A percentile compares a stretch with the other conserved stretches of the same genome.
phyloP scores from a whole-genome alignment of 352 stramenopile genomes.

The Pythium periplocum region DNA sequence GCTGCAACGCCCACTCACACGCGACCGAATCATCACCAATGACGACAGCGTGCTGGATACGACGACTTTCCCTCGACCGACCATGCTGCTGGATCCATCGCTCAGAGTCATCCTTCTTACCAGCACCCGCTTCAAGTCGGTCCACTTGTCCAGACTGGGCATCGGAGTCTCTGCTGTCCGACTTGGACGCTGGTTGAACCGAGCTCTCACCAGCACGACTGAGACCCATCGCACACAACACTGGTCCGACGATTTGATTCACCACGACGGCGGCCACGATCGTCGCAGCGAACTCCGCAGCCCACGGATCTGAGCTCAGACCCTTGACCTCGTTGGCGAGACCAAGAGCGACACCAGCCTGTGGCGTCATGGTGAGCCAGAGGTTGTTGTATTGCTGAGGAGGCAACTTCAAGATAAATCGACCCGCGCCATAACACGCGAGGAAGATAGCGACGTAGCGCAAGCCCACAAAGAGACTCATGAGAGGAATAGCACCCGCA shows the following conservation, averaged over 20 bases:
- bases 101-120: too few relatives aligned
- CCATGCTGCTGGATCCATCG: neutral
- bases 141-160: too few relatives aligned
- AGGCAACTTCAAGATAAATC: slow-evolving; percentile 53
- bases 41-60: slow-evolving; percentile 35
- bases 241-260: slow-evolving; percentile 67
- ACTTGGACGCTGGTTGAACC: too few relatives aligned
- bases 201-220: slow-evolving; percentile 40
- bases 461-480: slow-evolving; percentile 56
- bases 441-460: slow-evolving; percentile 56
- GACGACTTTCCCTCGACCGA: neutral
- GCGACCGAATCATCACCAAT: slow-evolving; percentile 57
- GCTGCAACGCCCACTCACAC: slow-evolving; percentile 48
- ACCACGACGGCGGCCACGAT: slow-evolving; percentile 66
- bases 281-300: slow-evolving; percentile 48
- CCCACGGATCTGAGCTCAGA: slow-evolving; percentile 46
- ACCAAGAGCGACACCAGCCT: slow-evolving; percentile 61
- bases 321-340: slow-evolving; percentile 53
- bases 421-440: slow-evolving; percentile 49
- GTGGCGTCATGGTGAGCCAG: slow-evolving; percentile 69
- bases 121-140: too few relatives aligned
- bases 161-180: too few relatives aligned
- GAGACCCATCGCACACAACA: slow-evolving; percentile 53
- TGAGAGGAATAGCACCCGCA: slow-evolving; percentile 46
- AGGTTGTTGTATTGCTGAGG: slow-evolving; percentile 68